Conservation (phyloP, 768 basidiomycete species). For the Boletus subparvulus region DNA sequence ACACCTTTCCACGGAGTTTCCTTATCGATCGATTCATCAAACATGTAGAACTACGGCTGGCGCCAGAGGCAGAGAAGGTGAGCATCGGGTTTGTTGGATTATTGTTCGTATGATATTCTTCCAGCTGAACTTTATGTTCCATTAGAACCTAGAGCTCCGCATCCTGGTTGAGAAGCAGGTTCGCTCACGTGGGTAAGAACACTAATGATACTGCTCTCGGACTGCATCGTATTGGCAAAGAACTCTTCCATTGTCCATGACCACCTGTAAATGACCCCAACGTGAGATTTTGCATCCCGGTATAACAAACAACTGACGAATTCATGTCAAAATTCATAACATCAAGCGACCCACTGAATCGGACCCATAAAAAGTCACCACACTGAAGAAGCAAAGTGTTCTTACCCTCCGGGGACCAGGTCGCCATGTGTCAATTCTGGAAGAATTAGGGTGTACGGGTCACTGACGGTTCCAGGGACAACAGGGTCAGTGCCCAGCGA, state of each 20-base stretch:
- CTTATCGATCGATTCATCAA: too few relatives aligned
- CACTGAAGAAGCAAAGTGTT: neutral
- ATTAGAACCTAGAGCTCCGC: neutral
- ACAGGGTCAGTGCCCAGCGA: too few relatives aligned
- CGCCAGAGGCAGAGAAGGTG: neutral
- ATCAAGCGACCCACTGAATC: neutral
- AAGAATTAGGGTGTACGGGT: too few relatives aligned
- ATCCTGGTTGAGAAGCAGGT: neutral
- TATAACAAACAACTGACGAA: neutral
- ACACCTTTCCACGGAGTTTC: too few relatives aligned
- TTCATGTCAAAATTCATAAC: neutral
- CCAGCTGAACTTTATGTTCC: neutral
- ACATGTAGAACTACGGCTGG: neutral
- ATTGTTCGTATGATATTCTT: neutral
- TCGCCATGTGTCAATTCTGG: neutral
- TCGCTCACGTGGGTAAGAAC: neutral
- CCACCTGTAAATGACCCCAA: neutral
- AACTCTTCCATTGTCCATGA: neutral
- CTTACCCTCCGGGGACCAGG: neutral
- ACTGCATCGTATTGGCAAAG: neutral
- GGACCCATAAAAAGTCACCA: neutral
- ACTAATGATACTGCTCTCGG: neutral
- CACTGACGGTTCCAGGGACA: too few relatives aligned
- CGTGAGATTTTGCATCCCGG: neutral
- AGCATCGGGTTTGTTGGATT: neutral